Base-by-base conservation (phyloP, 2,329 filamentous ascomycete genomes). In the Epichloe coenophiala region DNA sequence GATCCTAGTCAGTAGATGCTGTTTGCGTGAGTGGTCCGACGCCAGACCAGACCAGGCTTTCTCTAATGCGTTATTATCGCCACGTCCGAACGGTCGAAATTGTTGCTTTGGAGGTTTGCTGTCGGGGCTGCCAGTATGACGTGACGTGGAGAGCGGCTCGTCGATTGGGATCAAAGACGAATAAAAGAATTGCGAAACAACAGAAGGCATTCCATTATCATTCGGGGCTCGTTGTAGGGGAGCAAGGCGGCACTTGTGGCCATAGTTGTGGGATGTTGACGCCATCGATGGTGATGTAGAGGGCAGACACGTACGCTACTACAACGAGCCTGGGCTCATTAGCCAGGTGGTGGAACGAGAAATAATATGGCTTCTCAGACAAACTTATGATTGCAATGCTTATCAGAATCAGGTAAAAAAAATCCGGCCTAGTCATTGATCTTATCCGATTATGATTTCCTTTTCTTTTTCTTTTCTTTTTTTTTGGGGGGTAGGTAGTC, bases 111-210 rank as follows among this genome's bases (percentile, higher is more conserved):
- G 66, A 50, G 74, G 65, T 51, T 71, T 76, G 13, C 74, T 62
- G 47, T 83, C 68, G 63, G 73, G 55, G 64, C 75, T 59, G 23
- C 65, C 65, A 61, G 77, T 63, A 65, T 80, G 61, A 68, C 75
- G 65, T 11, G 73, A 68, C 1, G 84, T 78, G 9, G 85, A 88
- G n/a, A 95, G 75, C 23, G 88, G 88, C 61, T 95, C 89, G 61
- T 95, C 89, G 61, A 95, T 89, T 33, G 88, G 84, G 47, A 91
- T 77, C 12, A 81, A 72, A 11, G 88, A 93, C 13, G 81, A 78
- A 66, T 95, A 95, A 68, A 95, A 95, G 70, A 88, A 95, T 55
- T 88, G 86, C 21, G 84, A 76, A 35, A 75, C 73, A 49, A 85
- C 65, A 0, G 78, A 74, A 15, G 85, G 84, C 23, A 77, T 72